Evolutionary conservation across 768 basidiomycete genomes (phyloP).

Genomic region (Floccularia luteovirens): DNA sequence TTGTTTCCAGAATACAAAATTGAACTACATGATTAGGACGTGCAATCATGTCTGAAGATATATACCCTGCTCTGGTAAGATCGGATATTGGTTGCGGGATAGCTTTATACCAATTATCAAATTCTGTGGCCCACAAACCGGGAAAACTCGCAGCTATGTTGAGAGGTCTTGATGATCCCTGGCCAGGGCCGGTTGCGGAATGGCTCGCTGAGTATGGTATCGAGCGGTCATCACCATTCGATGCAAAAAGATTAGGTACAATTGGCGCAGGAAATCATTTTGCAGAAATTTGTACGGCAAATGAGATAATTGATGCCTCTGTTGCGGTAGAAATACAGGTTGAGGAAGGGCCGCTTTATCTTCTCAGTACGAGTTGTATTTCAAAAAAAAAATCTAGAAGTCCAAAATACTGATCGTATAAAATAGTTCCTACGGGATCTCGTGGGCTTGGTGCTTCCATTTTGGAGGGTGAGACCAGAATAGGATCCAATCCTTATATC

Average conservation of each 20-base stretch:
- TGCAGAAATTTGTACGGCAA: conserved; percentile 25
- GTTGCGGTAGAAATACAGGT: conserved; percentile 15
- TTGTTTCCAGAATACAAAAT: neutral
- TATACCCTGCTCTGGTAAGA: conserved; percentile 31
- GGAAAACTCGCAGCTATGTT: conserved; percentile 21
- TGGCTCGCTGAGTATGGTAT: conserved; percentile 26
- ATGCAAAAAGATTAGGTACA: conserved; percentile 21
- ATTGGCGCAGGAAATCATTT: conserved; percentile 31
- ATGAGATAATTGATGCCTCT: conserved; percentile 20
- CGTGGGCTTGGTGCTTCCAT: conserved; percentile 26
- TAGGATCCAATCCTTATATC: conserved; percentile 26
- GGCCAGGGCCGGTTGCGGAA: conserved; percentile 21
- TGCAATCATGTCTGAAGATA: conserved; percentile 23
- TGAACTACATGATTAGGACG: conserved; percentile 16
- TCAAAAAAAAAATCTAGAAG: neutral
- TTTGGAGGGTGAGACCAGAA: conserved; percentile 17
- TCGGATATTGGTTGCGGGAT: conserved; percentile 32
- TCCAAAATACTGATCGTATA: neutral
- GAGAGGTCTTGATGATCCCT: conserved; percentile 26
- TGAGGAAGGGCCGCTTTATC: conserved; percentile 17
- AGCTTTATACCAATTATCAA: conserved; percentile 21
- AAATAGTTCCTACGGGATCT: conserved; percentile 29
- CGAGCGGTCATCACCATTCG: conserved; percentile 18
- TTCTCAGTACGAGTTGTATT: conserved; percentile 14
- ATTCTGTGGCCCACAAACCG: conserved; percentile 17